phyloP scores from a whole-genome alignment of 192 early-diverging fungal species.

The Rhizophagus prolifer region DNA sequence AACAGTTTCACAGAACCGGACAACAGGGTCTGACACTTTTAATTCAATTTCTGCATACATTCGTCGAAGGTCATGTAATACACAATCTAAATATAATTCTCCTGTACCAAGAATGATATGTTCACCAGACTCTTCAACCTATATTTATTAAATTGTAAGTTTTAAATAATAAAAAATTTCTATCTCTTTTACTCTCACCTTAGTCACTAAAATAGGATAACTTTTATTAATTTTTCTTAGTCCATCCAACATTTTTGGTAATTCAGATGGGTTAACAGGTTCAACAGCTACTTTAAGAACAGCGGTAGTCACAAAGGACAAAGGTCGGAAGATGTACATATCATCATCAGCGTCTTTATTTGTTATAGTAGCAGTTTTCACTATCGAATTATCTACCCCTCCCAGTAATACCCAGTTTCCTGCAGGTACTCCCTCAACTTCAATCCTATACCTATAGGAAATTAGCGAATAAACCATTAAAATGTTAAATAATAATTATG shows the following conservation, averaged over 20 bases:
- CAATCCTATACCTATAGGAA: conserved; percentile 68
- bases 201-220: conserved; percentile 86
- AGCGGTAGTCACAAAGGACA: conserved; percentile 78
- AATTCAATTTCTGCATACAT: conserved; percentile 96
- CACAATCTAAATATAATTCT: conserved; percentile 95
- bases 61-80: conserved; percentile 90
- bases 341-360: conserved; percentile 65
- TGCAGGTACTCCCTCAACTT: conserved; percentile 74
- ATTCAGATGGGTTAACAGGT: conserved; percentile 95
- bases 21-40: conserved; percentile 97
- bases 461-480: not conserved
- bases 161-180: not conserved
- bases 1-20: conserved; percentile 93
- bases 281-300: conserved; percentile 96
- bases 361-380: conserved; percentile 94
- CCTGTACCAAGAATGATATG: conserved; percentile 94
- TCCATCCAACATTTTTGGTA: conserved; percentile 97
- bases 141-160: not conserved
- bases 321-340: conserved; percentile 78
- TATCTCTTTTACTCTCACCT: conserved; percentile 37
- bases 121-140: conserved; percentile 95
- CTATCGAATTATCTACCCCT: conserved; percentile 91
- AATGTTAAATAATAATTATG: not conserved
- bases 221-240: conserved; percentile 94
- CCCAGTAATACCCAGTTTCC: conserved; percentile 89